Conservation (phyloP, 2,329 filamentous ascomycete genomes). For the Aspergillus terreus region DNA sequence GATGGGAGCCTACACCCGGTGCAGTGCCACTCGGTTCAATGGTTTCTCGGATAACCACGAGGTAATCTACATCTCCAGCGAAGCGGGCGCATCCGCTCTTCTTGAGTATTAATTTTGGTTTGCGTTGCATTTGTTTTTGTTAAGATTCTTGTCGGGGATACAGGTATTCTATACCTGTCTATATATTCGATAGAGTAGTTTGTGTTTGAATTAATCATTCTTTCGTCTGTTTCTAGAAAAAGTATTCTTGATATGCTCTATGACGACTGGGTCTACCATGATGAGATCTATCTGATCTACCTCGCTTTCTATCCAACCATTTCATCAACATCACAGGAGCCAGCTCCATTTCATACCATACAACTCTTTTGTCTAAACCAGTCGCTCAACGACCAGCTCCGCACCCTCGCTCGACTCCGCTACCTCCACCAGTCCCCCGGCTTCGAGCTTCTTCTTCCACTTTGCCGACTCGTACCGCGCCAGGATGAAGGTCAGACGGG, state of each 20-base stretch:
- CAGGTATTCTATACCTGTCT: neutral
- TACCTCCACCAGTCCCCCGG: constrained; percentile 33
- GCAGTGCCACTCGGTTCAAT: constrained; percentile 96
- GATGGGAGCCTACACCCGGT: constrained; percentile 98
- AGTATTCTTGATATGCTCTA: too few species aligned
- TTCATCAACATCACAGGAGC: constrained; percentile 6
- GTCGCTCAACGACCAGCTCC: constrained; percentile 32
- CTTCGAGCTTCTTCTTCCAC: constrained; percentile 48
- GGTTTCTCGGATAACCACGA: constrained; percentile 92
- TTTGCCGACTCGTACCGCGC: constrained; percentile 46
- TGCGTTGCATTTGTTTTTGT: constrained; percentile 6
- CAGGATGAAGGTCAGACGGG: constrained; percentile 45
- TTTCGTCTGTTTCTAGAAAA: neutral
- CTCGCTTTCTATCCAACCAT: neutral
- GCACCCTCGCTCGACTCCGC: constrained; percentile 12
- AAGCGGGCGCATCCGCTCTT: constrained; percentile 77
- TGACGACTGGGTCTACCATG: neutral
- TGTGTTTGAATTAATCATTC: neutral
- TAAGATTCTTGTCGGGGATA: neutral
- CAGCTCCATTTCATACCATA: constrained; percentile 13
- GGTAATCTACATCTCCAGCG: constrained; percentile 91
- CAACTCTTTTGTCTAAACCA: constrained; percentile 21
- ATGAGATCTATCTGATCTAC: neutral
- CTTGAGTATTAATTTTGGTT: constrained; percentile 45
- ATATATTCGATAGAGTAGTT: neutral